Percentiles rank a stretch among this genome's conserved stretches.
phyloP scores from a whole-genome alignment of 2,329 filamentous ascomycete genomes.

The Zasmidium angulare region DNA sequence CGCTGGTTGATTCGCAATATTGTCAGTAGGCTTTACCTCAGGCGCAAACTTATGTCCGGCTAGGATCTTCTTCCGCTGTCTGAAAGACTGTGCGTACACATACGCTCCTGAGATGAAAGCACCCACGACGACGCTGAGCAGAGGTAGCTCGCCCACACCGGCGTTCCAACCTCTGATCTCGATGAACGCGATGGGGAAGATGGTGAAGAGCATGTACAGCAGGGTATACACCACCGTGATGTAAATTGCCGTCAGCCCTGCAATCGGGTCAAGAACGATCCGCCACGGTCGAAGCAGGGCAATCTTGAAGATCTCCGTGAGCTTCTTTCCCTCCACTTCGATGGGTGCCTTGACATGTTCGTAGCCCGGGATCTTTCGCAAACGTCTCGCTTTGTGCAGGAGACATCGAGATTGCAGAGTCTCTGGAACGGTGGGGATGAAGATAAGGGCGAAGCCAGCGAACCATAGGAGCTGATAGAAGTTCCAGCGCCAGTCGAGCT shows the following conservation, averaged over 20 bases:
- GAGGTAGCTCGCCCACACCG: constrained; percentile 57
- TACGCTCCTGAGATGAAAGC: constrained; percentile 46
- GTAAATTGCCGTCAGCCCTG: constrained; percentile 64
- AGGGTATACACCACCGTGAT: constrained; percentile 59
- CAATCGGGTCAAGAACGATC: constrained; percentile 71
- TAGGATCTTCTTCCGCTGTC: constrained; percentile 41
- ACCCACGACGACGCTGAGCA: constrained; percentile 49
- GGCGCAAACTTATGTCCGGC: constrained; percentile 39
- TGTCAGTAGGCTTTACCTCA: constrained; percentile 40
- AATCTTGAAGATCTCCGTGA: constrained; percentile 49
- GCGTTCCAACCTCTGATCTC: constrained; percentile 58
- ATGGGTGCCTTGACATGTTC: constrained; percentile 52
- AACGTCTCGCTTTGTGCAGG: constrained; percentile 53
- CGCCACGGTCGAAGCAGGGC: constrained; percentile 67
- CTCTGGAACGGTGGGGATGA: constrained; percentile 58
- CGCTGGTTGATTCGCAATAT: not conserved
- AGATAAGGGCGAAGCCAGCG: constrained; percentile 32
- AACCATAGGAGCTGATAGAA: constrained; percentile 48
- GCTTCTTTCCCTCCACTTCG: constrained; percentile 44
- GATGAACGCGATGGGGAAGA: constrained; percentile 63
- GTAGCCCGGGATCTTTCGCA: constrained; percentile 43
- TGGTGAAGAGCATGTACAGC: constrained; percentile 51
- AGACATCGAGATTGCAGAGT: constrained; percentile 55
- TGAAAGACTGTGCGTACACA: constrained; percentile 43
- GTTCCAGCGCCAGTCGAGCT: constrained; percentile 48